A percentile compares a stretch with the other conserved stretches of the same genome.
Conservation (phyloP, 2,329 filamentous ascomycete genomes). For the Pestalotiopsis sp. region DNA sequence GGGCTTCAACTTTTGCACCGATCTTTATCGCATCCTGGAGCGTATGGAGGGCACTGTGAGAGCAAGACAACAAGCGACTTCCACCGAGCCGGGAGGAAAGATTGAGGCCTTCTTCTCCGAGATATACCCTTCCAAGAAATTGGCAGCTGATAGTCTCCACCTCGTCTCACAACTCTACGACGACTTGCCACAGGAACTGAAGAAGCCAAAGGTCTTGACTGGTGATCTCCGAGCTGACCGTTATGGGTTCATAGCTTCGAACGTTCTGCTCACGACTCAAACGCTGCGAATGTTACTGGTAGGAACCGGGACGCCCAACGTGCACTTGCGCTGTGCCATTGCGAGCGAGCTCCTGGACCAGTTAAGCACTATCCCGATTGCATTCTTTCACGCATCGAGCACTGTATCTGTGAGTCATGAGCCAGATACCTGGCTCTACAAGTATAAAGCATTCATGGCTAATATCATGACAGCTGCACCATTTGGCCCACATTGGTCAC, state of each 20-base stretch:
- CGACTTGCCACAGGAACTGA: neutral
- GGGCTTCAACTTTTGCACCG: neutral
- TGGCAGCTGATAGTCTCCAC: neutral
- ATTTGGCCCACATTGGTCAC: slow-evolving; percentile 1
- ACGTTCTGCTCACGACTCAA: neutral
- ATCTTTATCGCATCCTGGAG: neutral
- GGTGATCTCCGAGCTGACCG: neutral
- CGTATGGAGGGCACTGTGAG: slow-evolving; percentile 1
- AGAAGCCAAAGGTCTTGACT: neutral
- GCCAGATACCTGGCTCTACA: neutral
- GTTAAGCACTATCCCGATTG: neutral
- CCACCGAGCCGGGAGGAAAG: neutral
- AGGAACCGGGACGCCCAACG: neutral
- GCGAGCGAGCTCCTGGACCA: slow-evolving; percentile 1
- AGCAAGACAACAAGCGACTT: neutral
- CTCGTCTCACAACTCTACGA: slow-evolving; percentile 3
- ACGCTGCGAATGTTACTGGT: slow-evolving; percentile 4
- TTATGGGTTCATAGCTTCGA: neutral
- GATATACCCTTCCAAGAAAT: neutral
- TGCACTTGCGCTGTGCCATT: slow-evolving; percentile 2
- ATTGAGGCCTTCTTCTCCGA: neutral
- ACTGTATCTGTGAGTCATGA: neutral
- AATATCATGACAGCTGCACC: neutral
- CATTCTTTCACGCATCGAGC: neutral
- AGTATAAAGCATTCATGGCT: neutral